Evolutionary conservation across 805 yeast genomes (phyloP), one percentile per base, ranked within the genome.

Genomic region (Barnettozyma pratensis): DNA sequence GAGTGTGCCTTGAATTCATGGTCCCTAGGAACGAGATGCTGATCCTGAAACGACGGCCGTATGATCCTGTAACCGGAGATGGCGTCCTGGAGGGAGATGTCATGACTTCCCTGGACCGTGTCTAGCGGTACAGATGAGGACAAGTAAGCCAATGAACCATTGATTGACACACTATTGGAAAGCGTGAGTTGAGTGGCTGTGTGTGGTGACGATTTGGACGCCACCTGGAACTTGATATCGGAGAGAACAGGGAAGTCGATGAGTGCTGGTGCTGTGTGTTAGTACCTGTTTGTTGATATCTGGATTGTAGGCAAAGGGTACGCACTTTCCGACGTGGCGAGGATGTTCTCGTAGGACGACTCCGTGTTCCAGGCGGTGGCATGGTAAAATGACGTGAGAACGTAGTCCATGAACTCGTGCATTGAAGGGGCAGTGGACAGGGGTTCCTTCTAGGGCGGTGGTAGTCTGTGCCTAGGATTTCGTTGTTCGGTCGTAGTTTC

Each of bases 71-170:
- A 88, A 0, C 95, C 88, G 27, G 85, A 75, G 6, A 86, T 73
- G 3, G 86, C 83, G 29, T 81, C 81, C 54, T 84, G 88, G 14
- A 89, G 69, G 4, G 80, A 73, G 1, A 85, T 67, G 9, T 71
- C 68, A 10, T 66, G 69, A 0, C 91, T 71, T 2, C 79, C 76
- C 32, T 71, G 62, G 7, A 85, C 77, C 42, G 72, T 69, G 7
- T 65, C 66, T 41, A 88, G 66, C 1, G 83, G 79, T 0, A 72
- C 66, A 0, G 92, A 80, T 12, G 90, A 76, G 67, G 86, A 90
- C 9, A 90, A 62, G 62, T 92, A 92, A 0, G 96, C 82, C 30
- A 92, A 60, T 0, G 96, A 85, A 1, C 98, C 97, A 56, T 83
- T 81, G 38, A 94, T 76, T 2, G 76, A 66, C 35, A 79, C 81